Evolutionary conservation across 257 asterid species (phyloP), one percentile per base, ranked within the genome.

Genomic region (Coffea canephora): DNA sequence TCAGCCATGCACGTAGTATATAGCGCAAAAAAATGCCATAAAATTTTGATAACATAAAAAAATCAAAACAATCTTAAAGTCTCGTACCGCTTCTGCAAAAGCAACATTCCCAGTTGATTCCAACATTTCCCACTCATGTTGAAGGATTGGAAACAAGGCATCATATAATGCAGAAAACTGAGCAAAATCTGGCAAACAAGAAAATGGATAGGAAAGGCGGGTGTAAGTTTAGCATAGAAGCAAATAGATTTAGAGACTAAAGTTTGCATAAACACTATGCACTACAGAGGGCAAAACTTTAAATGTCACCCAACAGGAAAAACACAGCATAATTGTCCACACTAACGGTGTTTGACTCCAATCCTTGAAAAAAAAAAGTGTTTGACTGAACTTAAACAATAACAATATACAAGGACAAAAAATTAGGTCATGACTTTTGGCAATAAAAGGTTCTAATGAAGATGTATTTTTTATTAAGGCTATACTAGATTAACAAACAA

Each of bases 91-190:
- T 49, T 84, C 88, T 10, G 82, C 39, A 65, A 85, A 82, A 62
- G 79, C 18, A n/a, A 74, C 68, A 64, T 45, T 82, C 67, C 88
- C 94, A 36, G 70, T 36, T n/a, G 92, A 82, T 81, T 86, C 94
- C 12, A 92, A 78, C 81, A 43, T 75, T 71, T 81, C 93, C 97
- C 97, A 92, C 85, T 93, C 96, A 66, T 68, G 83, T 83, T 81
- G 86, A 15, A 95, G 89, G 68, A 91, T 75, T n/a, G 92, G 92
- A 82, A 90, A 85, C 88, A 89, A 87, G 64, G 81, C 85, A 90
- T 82, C 86, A 79, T 83, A 87, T 71, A 90, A 83, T 25, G 73
- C 79, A 75, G 85, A 79, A 79, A 88, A 83, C 46, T 73, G 89
- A 77, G 69, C 86, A 82, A 52, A 74, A 86, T 88, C 97, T 91